Evolutionary conservation across 345 rosid species (phyloP).

Genomic region (Populus nigra): DNA sequence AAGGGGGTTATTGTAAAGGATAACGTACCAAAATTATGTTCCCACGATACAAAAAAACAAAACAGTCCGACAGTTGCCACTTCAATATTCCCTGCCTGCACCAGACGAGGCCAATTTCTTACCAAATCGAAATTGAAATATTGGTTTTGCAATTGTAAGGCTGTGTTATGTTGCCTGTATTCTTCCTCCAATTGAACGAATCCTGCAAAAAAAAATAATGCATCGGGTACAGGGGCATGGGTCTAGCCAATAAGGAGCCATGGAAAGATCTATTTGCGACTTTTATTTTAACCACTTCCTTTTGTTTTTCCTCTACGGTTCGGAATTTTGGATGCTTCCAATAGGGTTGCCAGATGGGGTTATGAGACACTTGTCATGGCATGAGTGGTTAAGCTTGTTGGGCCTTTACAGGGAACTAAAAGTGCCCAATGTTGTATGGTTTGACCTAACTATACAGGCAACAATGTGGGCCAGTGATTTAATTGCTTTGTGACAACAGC

Average conservation of each 20-base stretch:
- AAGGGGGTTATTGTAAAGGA: no score
- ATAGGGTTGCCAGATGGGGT: background rate
- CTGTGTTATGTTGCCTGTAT: background rate
- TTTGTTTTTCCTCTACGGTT: background rate
- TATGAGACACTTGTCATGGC: background rate
- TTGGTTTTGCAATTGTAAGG: conserved; percentile 1
- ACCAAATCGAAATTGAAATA: conserved; percentile 2
- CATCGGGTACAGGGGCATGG: background rate
- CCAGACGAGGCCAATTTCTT: conserved; percentile 9
- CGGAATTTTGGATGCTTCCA: background rate
- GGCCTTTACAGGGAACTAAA: background rate
- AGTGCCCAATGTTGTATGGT: background rate
- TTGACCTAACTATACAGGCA: background rate
- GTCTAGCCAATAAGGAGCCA: background rate
- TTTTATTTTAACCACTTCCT: background rate
- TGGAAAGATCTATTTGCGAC: background rate
- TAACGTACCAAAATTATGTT: background rate
- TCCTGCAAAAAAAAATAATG: background rate
- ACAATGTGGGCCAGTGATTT: background rate
- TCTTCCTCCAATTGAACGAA: background rate
- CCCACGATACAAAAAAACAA: no score
- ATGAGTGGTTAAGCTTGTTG: background rate
- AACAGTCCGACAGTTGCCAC: background rate
- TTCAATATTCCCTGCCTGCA: conserved; percentile 17
- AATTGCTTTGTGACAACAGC: background rate